phyloP scores from a whole-genome alignment of 345 rosid species.

The Dimocarpus longan region DNA sequence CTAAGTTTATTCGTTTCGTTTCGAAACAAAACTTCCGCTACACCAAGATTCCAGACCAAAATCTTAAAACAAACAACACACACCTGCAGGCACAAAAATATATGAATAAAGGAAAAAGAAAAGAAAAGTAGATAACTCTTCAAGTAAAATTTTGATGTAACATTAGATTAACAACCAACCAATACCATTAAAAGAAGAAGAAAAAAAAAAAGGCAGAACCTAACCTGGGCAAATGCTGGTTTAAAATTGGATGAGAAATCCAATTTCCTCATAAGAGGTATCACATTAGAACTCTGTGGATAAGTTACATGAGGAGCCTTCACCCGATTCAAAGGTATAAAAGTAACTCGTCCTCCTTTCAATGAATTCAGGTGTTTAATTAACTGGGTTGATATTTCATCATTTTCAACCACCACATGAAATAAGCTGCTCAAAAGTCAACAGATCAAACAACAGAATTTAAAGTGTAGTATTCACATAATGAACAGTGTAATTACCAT shows the following conservation, averaged over 20 bases:
- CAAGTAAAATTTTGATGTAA: no score
- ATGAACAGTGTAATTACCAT: neutral
- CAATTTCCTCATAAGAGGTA: constrained; percentile 79
- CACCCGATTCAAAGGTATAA: constrained; percentile 91
- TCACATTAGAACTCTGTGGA: constrained; percentile 82
- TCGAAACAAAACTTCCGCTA: no score
- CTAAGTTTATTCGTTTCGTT: no score
- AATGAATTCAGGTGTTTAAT: constrained; percentile 83
- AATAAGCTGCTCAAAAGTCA: constrained; percentile 63
- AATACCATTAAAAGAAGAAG: constrained; percentile 5
- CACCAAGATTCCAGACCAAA: neutral
- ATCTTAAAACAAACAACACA: neutral
- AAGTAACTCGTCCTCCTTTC: constrained; percentile 94
- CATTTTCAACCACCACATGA: constrained; percentile 94
- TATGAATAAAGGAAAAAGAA: no score
- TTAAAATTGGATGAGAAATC: constrained; percentile 60
- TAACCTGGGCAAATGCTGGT: constrained; percentile 90
- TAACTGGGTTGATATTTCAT: constrained; percentile 86
- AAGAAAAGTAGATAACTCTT: neutral
- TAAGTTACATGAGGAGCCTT: constrained; percentile 75
- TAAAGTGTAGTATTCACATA: constrained; percentile 11
- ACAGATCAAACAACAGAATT: constrained; percentile 11
- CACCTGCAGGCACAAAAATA: no score
- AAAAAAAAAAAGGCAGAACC: neutral
- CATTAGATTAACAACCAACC: neutral